These are phyloP conservation scores for Pseudogymnoascus sp. DNA, from an alignment of 2,329 filamentous ascomycete species.

Conservation along the genomic window DNA sequence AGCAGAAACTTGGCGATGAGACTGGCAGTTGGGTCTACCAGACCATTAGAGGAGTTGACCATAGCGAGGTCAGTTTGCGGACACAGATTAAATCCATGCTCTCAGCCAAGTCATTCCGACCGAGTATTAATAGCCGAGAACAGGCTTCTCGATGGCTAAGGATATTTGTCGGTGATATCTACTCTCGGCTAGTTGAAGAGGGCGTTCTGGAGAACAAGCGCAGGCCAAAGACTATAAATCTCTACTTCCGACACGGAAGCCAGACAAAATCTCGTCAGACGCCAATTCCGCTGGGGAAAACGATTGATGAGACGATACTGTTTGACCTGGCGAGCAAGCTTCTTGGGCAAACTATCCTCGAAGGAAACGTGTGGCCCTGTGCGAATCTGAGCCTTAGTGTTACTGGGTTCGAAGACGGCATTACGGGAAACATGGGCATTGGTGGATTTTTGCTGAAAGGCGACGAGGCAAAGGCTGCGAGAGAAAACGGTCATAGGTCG, in stretches of 20 bases:
- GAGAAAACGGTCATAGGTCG: constrained; percentile 12
- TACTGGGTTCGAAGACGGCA: constrained; percentile 83
- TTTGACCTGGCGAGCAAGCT: constrained; percentile 70
- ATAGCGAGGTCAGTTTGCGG: constrained; percentile 78
- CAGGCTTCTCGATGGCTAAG: constrained; percentile 78
- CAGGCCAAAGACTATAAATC: constrained; percentile 73
- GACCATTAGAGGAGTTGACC: constrained; percentile 76
- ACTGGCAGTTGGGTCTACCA: constrained; percentile 80
- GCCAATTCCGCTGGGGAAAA: constrained; percentile 67
- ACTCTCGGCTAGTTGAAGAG: constrained; percentile 80
- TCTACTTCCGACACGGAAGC: constrained; percentile 69
- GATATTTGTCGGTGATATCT: constrained; percentile 90
- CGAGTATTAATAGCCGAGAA: constrained; percentile 67
- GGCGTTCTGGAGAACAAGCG: constrained; percentile 81
- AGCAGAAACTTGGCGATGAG: constrained; percentile 71
- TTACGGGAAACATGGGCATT: constrained; percentile 78
- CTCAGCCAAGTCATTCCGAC: constrained; percentile 89
- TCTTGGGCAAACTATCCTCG: constrained; percentile 66
- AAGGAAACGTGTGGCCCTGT: constrained; percentile 82
- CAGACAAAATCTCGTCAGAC: constrained; percentile 68
- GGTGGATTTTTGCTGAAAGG: constrained; percentile 75
- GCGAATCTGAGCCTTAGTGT: constrained; percentile 83
- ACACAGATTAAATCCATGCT: constrained; percentile 97
- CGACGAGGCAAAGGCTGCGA: constrained; percentile 46
- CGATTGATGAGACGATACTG: constrained; percentile 62